Conservation (phyloP, 495 filamentous ascomycete genomes). For the Pseudevernia furfuracea region DNA sequence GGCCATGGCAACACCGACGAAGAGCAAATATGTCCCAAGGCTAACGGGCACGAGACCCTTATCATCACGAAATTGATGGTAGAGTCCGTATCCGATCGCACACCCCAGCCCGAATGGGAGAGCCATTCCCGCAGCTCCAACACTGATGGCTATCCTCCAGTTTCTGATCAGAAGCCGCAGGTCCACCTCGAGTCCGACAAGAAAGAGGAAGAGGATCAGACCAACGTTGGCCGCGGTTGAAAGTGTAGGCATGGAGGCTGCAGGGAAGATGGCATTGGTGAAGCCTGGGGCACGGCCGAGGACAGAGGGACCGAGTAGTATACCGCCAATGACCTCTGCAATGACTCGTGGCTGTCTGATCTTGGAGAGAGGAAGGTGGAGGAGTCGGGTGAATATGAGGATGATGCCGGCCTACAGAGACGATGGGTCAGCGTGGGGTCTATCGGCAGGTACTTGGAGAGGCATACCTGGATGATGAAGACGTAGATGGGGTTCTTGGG, state of each 20-base stretch:
- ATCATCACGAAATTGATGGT: conserved; percentile 66
- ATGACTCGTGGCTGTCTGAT: conserved; percentile 89
- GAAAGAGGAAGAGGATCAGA: conserved; percentile 82
- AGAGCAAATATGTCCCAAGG: conserved; percentile 82
- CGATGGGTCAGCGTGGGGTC: not conserved
- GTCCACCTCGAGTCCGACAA: conserved; percentile 90
- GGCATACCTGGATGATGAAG: conserved; percentile 84
- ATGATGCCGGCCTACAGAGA: conserved; percentile 70
- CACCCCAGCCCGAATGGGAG: conserved; percentile 64
- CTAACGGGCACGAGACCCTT: conserved; percentile 51
- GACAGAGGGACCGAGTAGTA: conserved; percentile 81
- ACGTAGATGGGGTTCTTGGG: conserved; percentile 78
- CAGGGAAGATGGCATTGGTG: conserved; percentile 66
- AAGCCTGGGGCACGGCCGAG: conserved; percentile 81
- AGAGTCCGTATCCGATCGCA: conserved; percentile 81
- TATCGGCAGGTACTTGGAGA: not conserved
- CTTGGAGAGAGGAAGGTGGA: conserved; percentile 78
- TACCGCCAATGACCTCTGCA: conserved; percentile 89
- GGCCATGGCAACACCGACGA: conserved; percentile 88
- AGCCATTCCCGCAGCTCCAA: conserved; percentile 78
- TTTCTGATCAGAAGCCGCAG: conserved; percentile 76
- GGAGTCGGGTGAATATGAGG: conserved; percentile 76
- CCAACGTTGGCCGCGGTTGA: conserved; percentile 84
- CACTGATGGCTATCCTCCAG: conserved; percentile 76
- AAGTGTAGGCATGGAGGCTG: conserved; percentile 62